Conservation (phyloP, 495 filamentous ascomycete genomes). For the Hypomontagnella submonticulosa region DNA sequence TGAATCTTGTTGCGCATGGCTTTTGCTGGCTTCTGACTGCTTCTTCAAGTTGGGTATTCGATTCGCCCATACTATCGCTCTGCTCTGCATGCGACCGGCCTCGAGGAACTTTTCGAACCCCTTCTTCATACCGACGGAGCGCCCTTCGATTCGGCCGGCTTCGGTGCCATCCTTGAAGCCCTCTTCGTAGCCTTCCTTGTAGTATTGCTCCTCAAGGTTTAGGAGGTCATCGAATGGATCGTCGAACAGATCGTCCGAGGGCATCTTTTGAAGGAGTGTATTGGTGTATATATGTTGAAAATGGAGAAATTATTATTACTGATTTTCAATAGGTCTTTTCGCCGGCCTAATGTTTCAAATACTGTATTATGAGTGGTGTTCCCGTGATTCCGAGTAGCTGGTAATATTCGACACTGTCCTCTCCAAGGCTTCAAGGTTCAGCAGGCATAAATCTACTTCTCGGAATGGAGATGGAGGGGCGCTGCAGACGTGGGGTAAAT, state of each 20-base stretch:
- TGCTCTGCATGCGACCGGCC: constrained; percentile 84
- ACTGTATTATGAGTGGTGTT: too few relatives aligned
- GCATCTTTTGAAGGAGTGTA: constrained; percentile 16
- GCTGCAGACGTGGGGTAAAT: constrained; percentile 10
- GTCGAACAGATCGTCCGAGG: constrained; percentile 69
- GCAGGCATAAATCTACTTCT: too few relatives aligned
- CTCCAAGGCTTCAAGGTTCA: too few relatives aligned
- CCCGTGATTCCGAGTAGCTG: too few relatives aligned
- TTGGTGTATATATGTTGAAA: neutral
- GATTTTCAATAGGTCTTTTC: neutral
- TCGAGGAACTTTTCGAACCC: constrained; percentile 91
- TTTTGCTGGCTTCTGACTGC: constrained; percentile 20
- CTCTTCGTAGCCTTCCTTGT: constrained; percentile 81
- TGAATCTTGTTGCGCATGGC: constrained; percentile 18
- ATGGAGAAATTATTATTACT: neutral
- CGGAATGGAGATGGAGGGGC: constrained; percentile 32
- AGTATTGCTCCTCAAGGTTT: constrained; percentile 84
- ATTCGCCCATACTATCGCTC: constrained; percentile 79
- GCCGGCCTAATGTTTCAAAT: too few relatives aligned
- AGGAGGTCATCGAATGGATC: constrained; percentile 77
- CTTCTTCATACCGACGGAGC: constrained; percentile 88
- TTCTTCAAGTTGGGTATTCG: constrained; percentile 45
- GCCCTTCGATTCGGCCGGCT: constrained; percentile 87
- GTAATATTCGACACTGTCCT: too few relatives aligned
- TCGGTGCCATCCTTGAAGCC: constrained; percentile 80